These are phyloP conservation scores for Aspergillus thermomutatus DNA, from an alignment of 2,329 filamentous ascomycete species.

Conservation along the genomic window DNA sequence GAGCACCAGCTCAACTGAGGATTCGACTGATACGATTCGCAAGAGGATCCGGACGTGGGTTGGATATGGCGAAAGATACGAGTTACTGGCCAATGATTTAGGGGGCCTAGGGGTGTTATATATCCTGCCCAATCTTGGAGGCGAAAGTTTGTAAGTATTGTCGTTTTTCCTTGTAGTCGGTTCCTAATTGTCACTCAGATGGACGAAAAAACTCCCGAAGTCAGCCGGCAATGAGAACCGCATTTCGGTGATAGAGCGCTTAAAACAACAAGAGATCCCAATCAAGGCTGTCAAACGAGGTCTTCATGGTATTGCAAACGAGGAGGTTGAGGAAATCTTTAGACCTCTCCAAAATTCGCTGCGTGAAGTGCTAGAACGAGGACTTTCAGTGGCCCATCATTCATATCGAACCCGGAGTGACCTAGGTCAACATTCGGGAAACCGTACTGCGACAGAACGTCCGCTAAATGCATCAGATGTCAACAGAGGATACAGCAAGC, in stretches of 20 bases:
- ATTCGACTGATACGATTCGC: not conserved
- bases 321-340: not conserved
- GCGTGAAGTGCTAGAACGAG: too few species aligned
- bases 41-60: not conserved
- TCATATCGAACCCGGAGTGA: too few species aligned
- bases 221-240: not conserved
- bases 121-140: not conserved
- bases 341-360: too few species aligned
- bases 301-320: not conserved
- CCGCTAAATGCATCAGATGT: too few species aligned
- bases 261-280: not conserved
- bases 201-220: conserved; percentile 1
- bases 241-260: not conserved
- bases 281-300: not conserved
- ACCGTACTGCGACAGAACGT: too few species aligned
- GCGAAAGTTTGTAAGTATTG: not conserved
- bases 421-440: too few species aligned
- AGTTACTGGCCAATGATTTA: not conserved
- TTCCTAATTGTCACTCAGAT: not conserved
- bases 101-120: conserved; percentile 1
- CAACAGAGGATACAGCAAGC: too few species aligned
- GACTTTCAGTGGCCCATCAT: too few species aligned
- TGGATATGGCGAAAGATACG: not conserved
- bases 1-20: not conserved
- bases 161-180: not conserved